phyloP scores from a whole-genome alignment of 2,329 filamentous ascomycete genomes.

The Arachnomyces sp. region DNA sequence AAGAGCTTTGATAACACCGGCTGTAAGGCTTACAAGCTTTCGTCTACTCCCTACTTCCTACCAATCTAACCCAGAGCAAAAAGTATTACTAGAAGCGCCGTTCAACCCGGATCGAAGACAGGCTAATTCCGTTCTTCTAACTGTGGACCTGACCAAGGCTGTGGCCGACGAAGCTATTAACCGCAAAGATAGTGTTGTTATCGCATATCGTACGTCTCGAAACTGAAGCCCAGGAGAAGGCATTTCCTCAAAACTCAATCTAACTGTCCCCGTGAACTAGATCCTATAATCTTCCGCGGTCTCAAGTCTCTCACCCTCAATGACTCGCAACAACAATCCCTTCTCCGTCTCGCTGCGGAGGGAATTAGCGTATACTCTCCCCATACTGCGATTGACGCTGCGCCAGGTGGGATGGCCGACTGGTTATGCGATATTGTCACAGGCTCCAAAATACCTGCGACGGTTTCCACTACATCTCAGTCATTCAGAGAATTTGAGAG shows the following conservation, averaged over 20 bases:
- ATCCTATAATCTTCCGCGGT: slow-evolving; percentile 92
- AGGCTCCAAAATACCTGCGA: slow-evolving; percentile 32
- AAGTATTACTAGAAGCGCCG: slow-evolving; percentile 63
- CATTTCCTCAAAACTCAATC: not conserved
- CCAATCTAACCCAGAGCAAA: slow-evolving; percentile 1
- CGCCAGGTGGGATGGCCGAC: slow-evolving; percentile 76
- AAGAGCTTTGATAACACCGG: slow-evolving; percentile 96
- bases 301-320: slow-evolving; percentile 79
- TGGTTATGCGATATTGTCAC: slow-evolving; percentile 87
- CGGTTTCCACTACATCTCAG: not conserved
- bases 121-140: slow-evolving; percentile 65
- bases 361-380: slow-evolving; percentile 94
- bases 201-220: slow-evolving; percentile 71
- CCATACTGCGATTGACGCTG: slow-evolving; percentile 89
- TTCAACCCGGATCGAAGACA: slow-evolving; percentile 50
- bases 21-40: slow-evolving; percentile 31
- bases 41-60: slow-evolving; percentile 5
- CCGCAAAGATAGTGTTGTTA: slow-evolving; percentile 66
- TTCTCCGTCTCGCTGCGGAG: slow-evolving; percentile 72
- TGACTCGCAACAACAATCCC: slow-evolving; percentile 78
- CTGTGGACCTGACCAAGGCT: slow-evolving; percentile 81
- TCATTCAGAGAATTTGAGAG: slow-evolving; percentile 15
- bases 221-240: not conserved
- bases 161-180: slow-evolving; percentile 86
- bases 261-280: slow-evolving; percentile 36